Percentiles rank a stretch among this genome's conserved stretches.
These are phyloP conservation scores for Aureobasidium sp. DNA, from an alignment of 2,329 filamentous ascomycete genomes.

Conservation along the genomic window DNA sequence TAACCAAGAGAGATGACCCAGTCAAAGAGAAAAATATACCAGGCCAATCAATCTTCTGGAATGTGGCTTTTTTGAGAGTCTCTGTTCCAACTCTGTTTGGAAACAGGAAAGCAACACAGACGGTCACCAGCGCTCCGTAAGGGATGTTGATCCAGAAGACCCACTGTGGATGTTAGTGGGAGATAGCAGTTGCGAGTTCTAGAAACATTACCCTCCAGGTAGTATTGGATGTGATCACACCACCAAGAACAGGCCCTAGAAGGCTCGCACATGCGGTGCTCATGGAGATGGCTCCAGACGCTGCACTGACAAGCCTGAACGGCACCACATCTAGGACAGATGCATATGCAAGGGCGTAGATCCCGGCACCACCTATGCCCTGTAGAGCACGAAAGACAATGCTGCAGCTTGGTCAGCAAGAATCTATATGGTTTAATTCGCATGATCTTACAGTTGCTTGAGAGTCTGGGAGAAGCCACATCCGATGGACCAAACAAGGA, in stretches of 20 bases:
- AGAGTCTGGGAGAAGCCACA: slow-evolving; percentile 6
- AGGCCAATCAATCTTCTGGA: slow-evolving; percentile 1
- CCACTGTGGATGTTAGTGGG: slow-evolving; percentile 23
- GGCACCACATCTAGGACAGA: slow-evolving; percentile 8
- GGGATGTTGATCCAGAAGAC: slow-evolving; percentile 32
- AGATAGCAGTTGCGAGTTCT: too few species aligned
- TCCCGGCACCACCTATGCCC: slow-evolving; percentile 4
- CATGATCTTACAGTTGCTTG: neutral
- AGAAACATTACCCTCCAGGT: slow-evolving; percentile 30
- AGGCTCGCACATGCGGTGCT: slow-evolving; percentile 1
- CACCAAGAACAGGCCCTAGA: slow-evolving; percentile 8
- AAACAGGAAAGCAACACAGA: neutral
- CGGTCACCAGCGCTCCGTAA: neutral
- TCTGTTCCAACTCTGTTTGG: neutral
- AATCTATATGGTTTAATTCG: neutral
- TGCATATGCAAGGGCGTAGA: slow-evolving; percentile 7
- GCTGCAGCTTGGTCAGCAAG: neutral
- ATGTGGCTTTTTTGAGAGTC: neutral
- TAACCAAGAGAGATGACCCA: neutral
- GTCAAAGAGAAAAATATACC: slow-evolving; percentile 3
- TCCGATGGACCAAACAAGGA: slow-evolving; percentile 9
- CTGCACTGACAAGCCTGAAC: neutral
- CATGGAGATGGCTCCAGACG: slow-evolving; percentile 3
- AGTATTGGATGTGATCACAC: slow-evolving; percentile 24
- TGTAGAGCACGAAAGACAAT: slow-evolving; percentile 11